These are phyloP conservation scores for Alternaria infectoria DNA, from an alignment of 2,329 filamentous ascomycete genomes.

Conservation along the genomic window DNA sequence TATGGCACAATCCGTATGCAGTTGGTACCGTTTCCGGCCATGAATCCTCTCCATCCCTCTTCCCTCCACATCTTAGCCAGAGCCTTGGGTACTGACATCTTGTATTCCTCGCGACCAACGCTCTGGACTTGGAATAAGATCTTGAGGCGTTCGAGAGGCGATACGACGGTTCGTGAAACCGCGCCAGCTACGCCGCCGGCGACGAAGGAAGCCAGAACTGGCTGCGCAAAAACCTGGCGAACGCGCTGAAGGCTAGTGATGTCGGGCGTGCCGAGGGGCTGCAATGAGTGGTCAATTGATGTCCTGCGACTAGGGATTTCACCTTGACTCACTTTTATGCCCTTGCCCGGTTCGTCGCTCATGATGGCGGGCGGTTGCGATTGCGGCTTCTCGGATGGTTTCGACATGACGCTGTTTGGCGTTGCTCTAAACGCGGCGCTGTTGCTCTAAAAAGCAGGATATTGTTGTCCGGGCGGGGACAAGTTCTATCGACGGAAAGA, in stretches of 20 bases:
- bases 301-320: neutral
- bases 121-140: slow-evolving; percentile 98
- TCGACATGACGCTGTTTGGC: slow-evolving; percentile 24
- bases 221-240: slow-evolving; percentile 68
- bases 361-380: slow-evolving; percentile 26
- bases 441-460: neutral
- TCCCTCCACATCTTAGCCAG: slow-evolving; percentile 95
- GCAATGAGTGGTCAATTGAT: slow-evolving; percentile 20
- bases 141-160: slow-evolving; percentile 92
- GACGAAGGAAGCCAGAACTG: slow-evolving; percentile 88
- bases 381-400: slow-evolving; percentile 25
- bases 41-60: slow-evolving; percentile 95
- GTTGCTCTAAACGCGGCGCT: slow-evolving; percentile 8
- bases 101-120: slow-evolving; percentile 88
- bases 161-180: slow-evolving; percentile 97
- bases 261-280: slow-evolving; percentile 25
- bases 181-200: slow-evolving; percentile 93
- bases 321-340: slow-evolving; percentile 33
- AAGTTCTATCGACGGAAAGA: slow-evolving; percentile 29
- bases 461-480: neutral
- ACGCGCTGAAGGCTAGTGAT: slow-evolving; percentile 32
- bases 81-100: slow-evolving; percentile 86
- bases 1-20: slow-evolving; percentile 98
- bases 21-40: slow-evolving; percentile 97
- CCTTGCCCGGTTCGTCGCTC: slow-evolving; percentile 23